Evolutionary conservation across 805 yeast genomes (phyloP).

Genomic region (Candida verbasci): DNA sequence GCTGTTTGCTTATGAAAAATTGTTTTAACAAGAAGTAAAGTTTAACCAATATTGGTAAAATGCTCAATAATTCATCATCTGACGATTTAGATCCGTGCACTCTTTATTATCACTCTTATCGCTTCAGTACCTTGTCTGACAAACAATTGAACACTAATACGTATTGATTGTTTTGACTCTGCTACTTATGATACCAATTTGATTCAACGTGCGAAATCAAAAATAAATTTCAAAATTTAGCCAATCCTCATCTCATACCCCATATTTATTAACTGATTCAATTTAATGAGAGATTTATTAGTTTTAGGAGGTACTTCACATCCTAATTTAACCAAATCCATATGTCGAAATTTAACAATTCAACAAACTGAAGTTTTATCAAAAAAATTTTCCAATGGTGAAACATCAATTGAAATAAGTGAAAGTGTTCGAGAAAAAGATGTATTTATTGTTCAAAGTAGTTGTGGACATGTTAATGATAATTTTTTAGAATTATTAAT

Average conservation of each 20-base stretch:
- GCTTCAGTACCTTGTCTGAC: no score
- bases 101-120: no score
- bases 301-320: slow-evolving; percentile 91
- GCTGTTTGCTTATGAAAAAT: no score
- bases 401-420: slow-evolving; percentile 77
- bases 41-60: no score
- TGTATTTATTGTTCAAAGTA: slow-evolving; percentile 84
- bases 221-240: not conserved
- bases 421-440: slow-evolving; percentile 96
- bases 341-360: slow-evolving; percentile 74
- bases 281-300: slow-evolving; percentile 73
- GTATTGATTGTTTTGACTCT: not conserved
- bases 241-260: slow-evolving; percentile 3
- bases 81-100: no score
- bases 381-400: slow-evolving; percentile 81
- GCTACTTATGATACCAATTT: no score
- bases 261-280: not conserved
- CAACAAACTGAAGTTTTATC: slow-evolving; percentile 63
- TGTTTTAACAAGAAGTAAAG: no score
- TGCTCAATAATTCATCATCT: no score
- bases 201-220: slow-evolving; percentile 1
- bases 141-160: no score
- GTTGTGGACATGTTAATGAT: slow-evolving; percentile 87
- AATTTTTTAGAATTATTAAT: slow-evolving; percentile 77
- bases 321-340: slow-evolving; percentile 67